These are phyloP conservation scores for Trichothecium sympodiale DNA, from an alignment of 2,329 filamentous ascomycete genomes.

Conservation along the genomic window DNA sequence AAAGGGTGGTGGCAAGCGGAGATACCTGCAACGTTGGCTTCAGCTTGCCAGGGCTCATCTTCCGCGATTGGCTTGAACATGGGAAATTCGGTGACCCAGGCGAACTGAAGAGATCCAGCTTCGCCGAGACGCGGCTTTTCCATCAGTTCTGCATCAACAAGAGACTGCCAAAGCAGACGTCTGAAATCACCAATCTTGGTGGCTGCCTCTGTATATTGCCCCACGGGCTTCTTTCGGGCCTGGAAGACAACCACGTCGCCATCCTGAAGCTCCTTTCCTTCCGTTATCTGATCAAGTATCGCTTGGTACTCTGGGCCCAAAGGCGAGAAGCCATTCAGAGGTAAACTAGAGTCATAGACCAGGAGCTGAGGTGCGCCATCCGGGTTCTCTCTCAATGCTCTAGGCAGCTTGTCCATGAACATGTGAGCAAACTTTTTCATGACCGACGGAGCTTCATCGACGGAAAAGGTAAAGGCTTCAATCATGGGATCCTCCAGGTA, in stretches of 20 bases:
- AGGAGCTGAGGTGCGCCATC: slow-evolving; percentile 75
- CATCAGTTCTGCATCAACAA: slow-evolving; percentile 52
- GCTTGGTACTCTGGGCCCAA: slow-evolving; percentile 59
- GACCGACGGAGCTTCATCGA: slow-evolving; percentile 37
- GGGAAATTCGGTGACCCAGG: slow-evolving; percentile 86
- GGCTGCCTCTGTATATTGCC: slow-evolving; percentile 47
- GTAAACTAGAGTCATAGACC: slow-evolving; percentile 61
- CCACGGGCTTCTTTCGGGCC: slow-evolving; percentile 56
- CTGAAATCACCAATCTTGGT: slow-evolving; percentile 63
- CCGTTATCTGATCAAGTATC: slow-evolving; percentile 23
- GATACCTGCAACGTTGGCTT: slow-evolving; percentile 65
- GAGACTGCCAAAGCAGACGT: slow-evolving; percentile 55
- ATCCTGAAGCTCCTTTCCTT: slow-evolving; percentile 31
- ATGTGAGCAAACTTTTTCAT: slow-evolving; percentile 51
- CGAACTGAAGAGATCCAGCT: slow-evolving; percentile 46
- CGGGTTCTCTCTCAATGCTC: slow-evolving; percentile 52
- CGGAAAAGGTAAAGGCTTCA: slow-evolving; percentile 60
- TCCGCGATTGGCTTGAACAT: slow-evolving; percentile 69
- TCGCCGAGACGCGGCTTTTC: slow-evolving; percentile 22
- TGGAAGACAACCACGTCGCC: slow-evolving; percentile 78
- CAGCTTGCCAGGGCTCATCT: slow-evolving; percentile 55
- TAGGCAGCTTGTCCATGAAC: slow-evolving; percentile 59
- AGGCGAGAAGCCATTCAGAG: slow-evolving; percentile 64
- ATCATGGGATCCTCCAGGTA: slow-evolving; percentile 56
- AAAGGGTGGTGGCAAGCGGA: slow-evolving; percentile 92